Conservation (phyloP, 768 basidiomycete species). For the Basidioascus undulatus region DNA sequence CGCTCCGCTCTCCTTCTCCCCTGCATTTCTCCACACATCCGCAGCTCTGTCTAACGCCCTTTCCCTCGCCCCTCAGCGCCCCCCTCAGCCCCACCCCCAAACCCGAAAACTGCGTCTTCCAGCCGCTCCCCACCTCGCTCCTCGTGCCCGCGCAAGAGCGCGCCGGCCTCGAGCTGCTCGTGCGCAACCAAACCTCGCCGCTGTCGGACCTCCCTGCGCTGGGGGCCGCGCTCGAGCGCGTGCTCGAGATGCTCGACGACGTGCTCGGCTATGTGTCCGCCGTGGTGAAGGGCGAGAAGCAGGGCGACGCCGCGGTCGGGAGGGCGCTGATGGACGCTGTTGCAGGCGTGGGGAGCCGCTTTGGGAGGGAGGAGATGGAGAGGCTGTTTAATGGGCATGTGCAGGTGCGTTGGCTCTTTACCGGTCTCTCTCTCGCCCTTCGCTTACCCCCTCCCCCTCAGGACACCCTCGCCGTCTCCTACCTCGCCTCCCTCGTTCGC, state of each 20-base stretch:
- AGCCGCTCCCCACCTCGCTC: slow-evolving; percentile 70
- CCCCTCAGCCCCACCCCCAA: slow-evolving; percentile 72
- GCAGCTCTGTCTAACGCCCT: no score
- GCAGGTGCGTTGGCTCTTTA: slow-evolving; percentile 27
- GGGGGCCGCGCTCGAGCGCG: slow-evolving; percentile 42
- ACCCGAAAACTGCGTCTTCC: slow-evolving; percentile 84
- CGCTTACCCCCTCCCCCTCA: no score
- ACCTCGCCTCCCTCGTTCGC: slow-evolving; percentile 75
- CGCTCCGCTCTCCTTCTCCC: no score
- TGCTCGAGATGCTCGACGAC: slow-evolving; percentile 57
- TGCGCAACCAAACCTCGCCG: slow-evolving; percentile 1
- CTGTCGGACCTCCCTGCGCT: slow-evolving; percentile 17
- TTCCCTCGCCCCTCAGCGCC: no score
- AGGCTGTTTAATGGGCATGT: slow-evolving; percentile 43
- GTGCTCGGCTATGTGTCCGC: slow-evolving; percentile 62
- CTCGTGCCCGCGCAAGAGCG: slow-evolving; percentile 62
- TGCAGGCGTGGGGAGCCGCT: slow-evolving; percentile 21
- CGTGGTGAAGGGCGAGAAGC: slow-evolving; percentile 49
- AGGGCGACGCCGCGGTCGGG: slow-evolving; percentile 65
- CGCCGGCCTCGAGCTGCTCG: slow-evolving; percentile 40
- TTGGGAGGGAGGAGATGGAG: slow-evolving; percentile 30
- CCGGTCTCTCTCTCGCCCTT: no score
- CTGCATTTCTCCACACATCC: no score
- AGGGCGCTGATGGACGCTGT: slow-evolving; percentile 76
- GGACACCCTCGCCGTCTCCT: slow-evolving; percentile 42